A percentile compares a stretch with the other conserved stretches of the same genome.
Conservation (phyloP, 1,284 basidiomycete species). For the Polyporus tsugae region DNA sequence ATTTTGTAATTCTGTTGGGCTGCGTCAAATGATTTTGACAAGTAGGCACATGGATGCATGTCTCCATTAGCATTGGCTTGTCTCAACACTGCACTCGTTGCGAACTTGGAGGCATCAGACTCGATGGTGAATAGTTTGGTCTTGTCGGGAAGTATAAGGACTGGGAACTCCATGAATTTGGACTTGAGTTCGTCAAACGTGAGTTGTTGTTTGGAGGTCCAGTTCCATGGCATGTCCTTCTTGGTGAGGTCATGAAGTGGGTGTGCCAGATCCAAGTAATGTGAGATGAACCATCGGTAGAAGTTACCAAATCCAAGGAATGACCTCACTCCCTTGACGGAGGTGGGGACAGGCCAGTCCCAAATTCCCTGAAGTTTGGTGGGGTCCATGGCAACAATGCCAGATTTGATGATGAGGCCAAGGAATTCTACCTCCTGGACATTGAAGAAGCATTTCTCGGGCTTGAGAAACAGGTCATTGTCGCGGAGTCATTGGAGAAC, state of each 20-base stretch:
- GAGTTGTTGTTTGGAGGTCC: background rate
- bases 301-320: too few relatives aligned
- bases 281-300: too few relatives aligned
- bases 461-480: conserved; percentile 43
- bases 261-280: too few relatives aligned
- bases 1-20: conserved; percentile 24
- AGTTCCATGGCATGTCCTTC: background rate
- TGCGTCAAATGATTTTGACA: conserved; percentile 16
- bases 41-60: conserved; percentile 22
- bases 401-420: conserved; percentile 6
- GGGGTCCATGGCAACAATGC: conserved; percentile 15
- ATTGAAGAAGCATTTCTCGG: conserved; percentile 49
- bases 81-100: background rate
- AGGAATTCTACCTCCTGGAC: conserved; percentile 32
- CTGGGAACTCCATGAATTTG: conserved; percentile 2
- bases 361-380: conserved; percentile 12
- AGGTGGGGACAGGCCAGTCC: conserved; percentile 5
- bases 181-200: conserved; percentile 11
- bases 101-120: background rate
- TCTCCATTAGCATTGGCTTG: conserved; percentile 10
- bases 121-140: conserved; percentile 9
- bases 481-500: conserved; percentile 41
- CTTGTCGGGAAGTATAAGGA: background rate
- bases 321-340: too few relatives aligned
- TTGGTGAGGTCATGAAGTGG: too few relatives aligned